Base-by-base conservation (phyloP, 2,329 filamentous ascomycete species). In the Colletotrichum tropicicola region DNA sequence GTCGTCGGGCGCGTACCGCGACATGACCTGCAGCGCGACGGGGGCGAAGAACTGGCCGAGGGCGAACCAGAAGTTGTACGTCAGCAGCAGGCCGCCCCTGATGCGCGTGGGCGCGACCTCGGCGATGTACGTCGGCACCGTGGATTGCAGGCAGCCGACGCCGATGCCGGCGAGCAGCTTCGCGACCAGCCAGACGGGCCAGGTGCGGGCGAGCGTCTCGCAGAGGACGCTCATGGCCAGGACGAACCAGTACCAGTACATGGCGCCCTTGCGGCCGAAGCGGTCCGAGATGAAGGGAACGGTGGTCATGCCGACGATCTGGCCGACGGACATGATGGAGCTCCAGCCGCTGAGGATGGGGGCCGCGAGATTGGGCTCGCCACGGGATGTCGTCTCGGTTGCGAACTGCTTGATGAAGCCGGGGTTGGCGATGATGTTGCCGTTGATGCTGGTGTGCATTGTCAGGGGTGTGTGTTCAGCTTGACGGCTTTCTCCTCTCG, bases 11-110 rank as follows among this genome's bases (percentile, higher is more conserved):
- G 77, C 68, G 0, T 54, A 55, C 8, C 68, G 58, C 41, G 73
- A 74, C 2, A 82, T 70, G 2, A 69, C 59, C 23, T 81, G 74
- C 3, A 83, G 70, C 1, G 80, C 79, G 0, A 83, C 72, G 5
- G 76, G 78, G 2, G 78, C 79, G 37, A 78, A 79, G 32, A 83
- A 76, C n/a, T 75, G 73, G 1, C 81, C 81, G 0, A 82, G 28
- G 1, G 77, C 76, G 66, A 78, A 82, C 81, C 81, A 83, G 67
- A 81, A 75, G 53, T 72, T 79, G 60, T 82, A 80, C 6, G 73
- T 72, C 66, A 81, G 80, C 32, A 82, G 74, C 3, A 75, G 37
- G 3, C 77, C 74, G 19, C 80, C 81, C 17, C 79, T 73, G 1
- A 81, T 71, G 7, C 78, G 76, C 0, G 77, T 76, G 1, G 80